Evolutionary conservation across 2,329 filamentous ascomycete species (phyloP).

Genomic region (Fusarium equiseti): DNA sequence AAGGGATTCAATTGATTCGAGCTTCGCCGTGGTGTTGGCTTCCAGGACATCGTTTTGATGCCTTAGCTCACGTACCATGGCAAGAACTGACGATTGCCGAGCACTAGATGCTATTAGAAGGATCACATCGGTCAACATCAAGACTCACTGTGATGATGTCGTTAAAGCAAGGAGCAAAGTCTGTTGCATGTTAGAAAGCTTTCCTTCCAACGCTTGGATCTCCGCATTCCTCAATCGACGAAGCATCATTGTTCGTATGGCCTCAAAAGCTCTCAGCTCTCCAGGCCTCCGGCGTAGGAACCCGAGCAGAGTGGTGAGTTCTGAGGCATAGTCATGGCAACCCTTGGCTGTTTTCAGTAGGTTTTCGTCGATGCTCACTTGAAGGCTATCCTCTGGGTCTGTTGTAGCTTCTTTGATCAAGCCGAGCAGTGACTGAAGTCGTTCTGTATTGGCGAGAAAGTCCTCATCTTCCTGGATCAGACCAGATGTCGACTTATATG

Average conservation of each 20-base stretch:
- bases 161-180: neutral
- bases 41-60: neutral
- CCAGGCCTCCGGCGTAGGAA: neutral
- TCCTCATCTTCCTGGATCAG: neutral
- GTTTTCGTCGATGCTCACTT: neutral
- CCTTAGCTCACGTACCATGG: neutral
- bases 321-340: neutral
- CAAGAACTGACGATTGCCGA: neutral
- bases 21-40: neutral
- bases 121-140: rapidly evolving
- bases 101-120: neutral
- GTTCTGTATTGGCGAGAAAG: neutral
- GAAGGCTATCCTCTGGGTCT: neutral
- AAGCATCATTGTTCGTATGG: neutral
- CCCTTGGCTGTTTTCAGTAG: neutral
- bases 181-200: neutral
- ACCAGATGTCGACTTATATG: neutral
- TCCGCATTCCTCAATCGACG: neutral
- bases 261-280: rapidly evolving
- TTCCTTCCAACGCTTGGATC: neutral
- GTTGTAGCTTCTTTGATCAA: neutral
- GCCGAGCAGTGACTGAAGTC: neutral
- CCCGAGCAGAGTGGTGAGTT: neutral
- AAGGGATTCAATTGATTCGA: neutral
- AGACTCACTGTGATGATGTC: neutral